These are phyloP conservation scores for Fusarium sp. DNA, from an alignment of 2,329 filamentous ascomycete genomes.

Conservation along the genomic window DNA sequence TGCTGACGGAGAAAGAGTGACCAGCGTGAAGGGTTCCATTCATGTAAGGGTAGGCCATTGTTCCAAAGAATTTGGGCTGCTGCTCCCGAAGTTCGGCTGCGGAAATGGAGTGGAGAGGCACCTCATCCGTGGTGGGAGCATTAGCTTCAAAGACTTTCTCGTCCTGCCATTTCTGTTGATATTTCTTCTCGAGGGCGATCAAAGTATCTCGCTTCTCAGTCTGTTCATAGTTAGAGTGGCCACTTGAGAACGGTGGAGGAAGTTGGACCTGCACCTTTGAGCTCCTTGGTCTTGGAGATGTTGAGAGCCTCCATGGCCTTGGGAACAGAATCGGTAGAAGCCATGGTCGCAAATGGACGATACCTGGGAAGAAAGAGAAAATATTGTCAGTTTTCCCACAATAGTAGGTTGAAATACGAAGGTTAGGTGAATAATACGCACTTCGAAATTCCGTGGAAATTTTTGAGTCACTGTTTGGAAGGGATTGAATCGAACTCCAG, in stretches of 20 bases:
- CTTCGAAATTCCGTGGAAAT: slow-evolving; percentile 41
- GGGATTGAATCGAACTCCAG: slow-evolving; percentile 31
- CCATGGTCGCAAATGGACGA: slow-evolving; percentile 53
- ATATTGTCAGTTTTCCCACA: slow-evolving; percentile 4
- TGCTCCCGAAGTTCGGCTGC: slow-evolving; percentile 80
- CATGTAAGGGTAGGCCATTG: slow-evolving; percentile 70
- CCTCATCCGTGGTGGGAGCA: slow-evolving; percentile 81
- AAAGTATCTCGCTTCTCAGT: slow-evolving; percentile 89
- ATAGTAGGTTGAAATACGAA: neutral
- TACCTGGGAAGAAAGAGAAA: slow-evolving; percentile 14
- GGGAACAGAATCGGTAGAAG: slow-evolving; percentile 50
- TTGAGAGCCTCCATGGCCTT: slow-evolving; percentile 62
- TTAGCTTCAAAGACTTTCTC: slow-evolving; percentile 80
- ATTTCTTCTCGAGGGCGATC: slow-evolving; percentile 88
- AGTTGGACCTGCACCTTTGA: slow-evolving; percentile 61
- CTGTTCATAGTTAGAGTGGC: slow-evolving; percentile 51
- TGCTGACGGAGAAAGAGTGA: slow-evolving; percentile 90
- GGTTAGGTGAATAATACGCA: slow-evolving; percentile 12
- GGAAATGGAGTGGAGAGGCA: slow-evolving; percentile 78
- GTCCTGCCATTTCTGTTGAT: slow-evolving; percentile 73
- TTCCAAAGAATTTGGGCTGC: slow-evolving; percentile 89
- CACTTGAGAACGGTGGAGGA: neutral
- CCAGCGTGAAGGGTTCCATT: slow-evolving; percentile 91
- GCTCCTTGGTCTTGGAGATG: slow-evolving; percentile 68
- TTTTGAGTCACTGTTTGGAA: slow-evolving; percentile 46